Evolutionary conservation across 140 eudicot species (phyloP), one percentile per base, ranked within the genome.

Genomic region (Oenanthe javanica): DNA sequence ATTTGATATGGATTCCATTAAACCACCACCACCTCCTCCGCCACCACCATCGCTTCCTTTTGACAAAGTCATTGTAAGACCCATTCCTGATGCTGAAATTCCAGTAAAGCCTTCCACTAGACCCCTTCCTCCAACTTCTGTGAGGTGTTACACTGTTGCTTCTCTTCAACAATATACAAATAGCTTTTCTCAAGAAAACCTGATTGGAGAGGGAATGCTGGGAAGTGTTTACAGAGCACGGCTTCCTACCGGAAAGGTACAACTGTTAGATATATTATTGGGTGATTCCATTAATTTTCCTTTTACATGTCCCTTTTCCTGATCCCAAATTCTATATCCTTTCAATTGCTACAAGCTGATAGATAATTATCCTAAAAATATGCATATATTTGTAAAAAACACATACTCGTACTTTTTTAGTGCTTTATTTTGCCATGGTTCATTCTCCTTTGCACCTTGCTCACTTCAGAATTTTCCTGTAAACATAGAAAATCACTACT

Each of bases 191-290:
- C 95, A 84, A 83, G 99, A 92, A 72, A 90, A 90, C 86, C 92
- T 88, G 50, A 83, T 95, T 69, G 99, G 99, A 63, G 64, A 38
- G 43, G 99, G 99, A 83, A 90, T 85, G 93, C 85, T 95, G 49
- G 99, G 99, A 47, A 95, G 89, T 84, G 99, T 95, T 55, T 92
- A 90, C 79, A 80, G 93, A 83, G 99, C 97, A 78, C 91, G 90
- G 80, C 99, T 90, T 80, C 97, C 99, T 18, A 78, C 87, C 64
- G 99, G 97, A 81, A 89, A 90, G 93, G 99, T 95, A 88, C 66
- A 77, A 79, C 77, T 71, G 6, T 75, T 75, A 8, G 36, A 55
- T 48, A 49, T 48, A 50, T 75, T 38, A 49, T 42, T 15, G 14
- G 15, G 42, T 48, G 78, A 47, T 49, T 21, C 21, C 38, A 31